Evolutionary conservation across 78 protist genomes (phyloP).

Genomic region (Protostelium mycophagum): DNA sequence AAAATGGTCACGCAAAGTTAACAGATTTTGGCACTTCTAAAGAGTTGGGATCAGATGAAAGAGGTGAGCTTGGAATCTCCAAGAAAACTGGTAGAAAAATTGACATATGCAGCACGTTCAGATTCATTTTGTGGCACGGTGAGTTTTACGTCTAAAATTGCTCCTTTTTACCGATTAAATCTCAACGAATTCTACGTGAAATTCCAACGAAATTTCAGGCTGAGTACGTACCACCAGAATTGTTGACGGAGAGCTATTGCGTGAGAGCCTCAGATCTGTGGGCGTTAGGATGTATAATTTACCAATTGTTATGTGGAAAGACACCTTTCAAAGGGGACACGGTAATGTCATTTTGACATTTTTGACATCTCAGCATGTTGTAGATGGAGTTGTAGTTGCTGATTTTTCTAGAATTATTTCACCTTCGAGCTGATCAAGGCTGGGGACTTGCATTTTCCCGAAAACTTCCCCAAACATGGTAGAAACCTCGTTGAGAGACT

Average conservation of each 20-base stretch:
- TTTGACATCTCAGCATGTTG: not conserved
- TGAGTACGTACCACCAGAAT: conserved; percentile 89
- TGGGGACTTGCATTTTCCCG: conserved; percentile 55
- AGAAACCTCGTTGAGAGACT: conserved; percentile 53
- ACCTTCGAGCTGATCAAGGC: conserved; percentile 66
- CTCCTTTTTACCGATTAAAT: too few species aligned
- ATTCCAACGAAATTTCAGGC: too few species aligned
- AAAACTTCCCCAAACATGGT: conserved; percentile 54
- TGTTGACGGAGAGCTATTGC: conserved; percentile 48
- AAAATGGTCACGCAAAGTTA: conserved; percentile 49
- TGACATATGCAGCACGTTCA: not conserved
- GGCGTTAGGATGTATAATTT: conserved; percentile 87
- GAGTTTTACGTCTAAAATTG: too few species aligned
- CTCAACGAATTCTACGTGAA: too few species aligned
- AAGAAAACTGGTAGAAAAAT: not conserved
- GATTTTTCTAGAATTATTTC: conserved; percentile 68
- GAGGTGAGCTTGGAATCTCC: too few species aligned
- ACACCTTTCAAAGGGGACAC: conserved; percentile 46
- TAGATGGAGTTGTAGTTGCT: too few species aligned
- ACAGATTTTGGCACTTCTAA: conserved; percentile 69
- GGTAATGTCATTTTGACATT: not conserved
- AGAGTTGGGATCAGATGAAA: conserved; percentile 11
- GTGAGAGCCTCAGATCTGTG: conserved; percentile 77
- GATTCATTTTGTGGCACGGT: conserved; percentile 59
- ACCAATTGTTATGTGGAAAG: conserved; percentile 75